phyloP scores from a whole-genome alignment of 495 filamentous ascomycete species.

The Talaromyces adpressus region DNA sequence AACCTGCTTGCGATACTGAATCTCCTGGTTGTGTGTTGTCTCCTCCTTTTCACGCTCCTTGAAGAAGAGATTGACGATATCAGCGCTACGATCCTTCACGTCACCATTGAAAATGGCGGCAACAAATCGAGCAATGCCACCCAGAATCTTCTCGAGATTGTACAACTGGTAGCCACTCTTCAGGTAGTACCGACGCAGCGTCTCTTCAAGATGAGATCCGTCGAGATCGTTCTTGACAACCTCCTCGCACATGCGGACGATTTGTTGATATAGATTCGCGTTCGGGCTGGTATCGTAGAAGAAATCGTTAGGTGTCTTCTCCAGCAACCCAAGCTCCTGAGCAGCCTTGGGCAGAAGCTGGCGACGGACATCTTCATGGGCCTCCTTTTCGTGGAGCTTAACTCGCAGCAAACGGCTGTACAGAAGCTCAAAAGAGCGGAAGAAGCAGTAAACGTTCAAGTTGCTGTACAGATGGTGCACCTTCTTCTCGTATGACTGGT shows the following conservation, averaged over 20 bases:
- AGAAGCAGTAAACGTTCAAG: slow-evolving; percentile 83
- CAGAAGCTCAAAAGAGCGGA: slow-evolving; percentile 81
- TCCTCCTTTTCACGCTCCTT: slow-evolving; percentile 70
- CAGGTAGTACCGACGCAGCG: slow-evolving; percentile 81
- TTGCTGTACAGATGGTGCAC: slow-evolving; percentile 86
- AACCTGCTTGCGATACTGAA: slow-evolving; percentile 78
- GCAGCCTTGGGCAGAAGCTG: slow-evolving; percentile 66
- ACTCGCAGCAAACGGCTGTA: slow-evolving; percentile 77
- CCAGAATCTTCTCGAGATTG: slow-evolving; percentile 77
- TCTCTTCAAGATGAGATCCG: slow-evolving; percentile 74
- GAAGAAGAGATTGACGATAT: slow-evolving; percentile 77
- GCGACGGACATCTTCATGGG: slow-evolving; percentile 62
- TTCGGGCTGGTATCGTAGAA: slow-evolving; percentile 59
- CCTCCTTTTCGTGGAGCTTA: slow-evolving; percentile 68
- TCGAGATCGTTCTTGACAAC: slow-evolving; percentile 72
- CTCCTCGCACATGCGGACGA: slow-evolving; percentile 60
- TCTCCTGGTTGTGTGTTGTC: slow-evolving; percentile 77
- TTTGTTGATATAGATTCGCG: slow-evolving; percentile 63
- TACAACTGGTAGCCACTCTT: slow-evolving; percentile 86
- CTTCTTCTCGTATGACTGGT: slow-evolving; percentile 71
- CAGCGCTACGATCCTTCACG: slow-evolving; percentile 81
- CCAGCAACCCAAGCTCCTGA: slow-evolving; percentile 65
- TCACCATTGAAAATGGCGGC: slow-evolving; percentile 70
- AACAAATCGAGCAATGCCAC: slow-evolving; percentile 66
- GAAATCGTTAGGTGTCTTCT: slow-evolving; percentile 73